Conservation (phyloP, 1,139 yeast species). For the Suhomyces coccinellae region DNA sequence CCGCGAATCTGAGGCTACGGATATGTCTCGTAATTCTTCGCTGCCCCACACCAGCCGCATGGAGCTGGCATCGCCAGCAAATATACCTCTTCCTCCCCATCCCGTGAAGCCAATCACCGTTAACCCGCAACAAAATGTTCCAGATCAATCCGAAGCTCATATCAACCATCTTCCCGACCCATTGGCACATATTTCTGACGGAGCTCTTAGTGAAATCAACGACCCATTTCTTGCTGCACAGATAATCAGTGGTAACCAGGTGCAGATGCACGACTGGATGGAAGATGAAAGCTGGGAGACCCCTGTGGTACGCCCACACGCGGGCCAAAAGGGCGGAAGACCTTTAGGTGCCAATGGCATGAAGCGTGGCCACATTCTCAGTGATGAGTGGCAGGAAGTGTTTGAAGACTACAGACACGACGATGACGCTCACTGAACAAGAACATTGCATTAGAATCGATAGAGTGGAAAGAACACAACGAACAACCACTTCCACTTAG, state of each 20-base stretch:
- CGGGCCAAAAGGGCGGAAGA: constrained; percentile 4
- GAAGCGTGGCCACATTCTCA: constrained; percentile 22
- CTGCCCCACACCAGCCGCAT: neutral
- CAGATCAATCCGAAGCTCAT: constrained; percentile 12
- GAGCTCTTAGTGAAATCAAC: constrained; percentile 30
- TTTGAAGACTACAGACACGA: constrained; percentile 45
- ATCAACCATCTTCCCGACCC: constrained; percentile 40
- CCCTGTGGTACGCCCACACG: constrained; percentile 7
- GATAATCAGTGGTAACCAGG: constrained; percentile 46
- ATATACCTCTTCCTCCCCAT: neutral
- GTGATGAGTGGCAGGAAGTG: constrained; percentile 37
- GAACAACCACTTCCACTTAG: too few relatives aligned
- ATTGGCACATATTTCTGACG: constrained; percentile 46
- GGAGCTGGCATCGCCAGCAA: neutral
- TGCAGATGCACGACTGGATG: constrained; percentile 37
- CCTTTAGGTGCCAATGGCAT: constrained; percentile 15
- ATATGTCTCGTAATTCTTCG: neutral
- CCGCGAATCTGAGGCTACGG: constrained; percentile 9
- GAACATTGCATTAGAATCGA: too few relatives aligned
- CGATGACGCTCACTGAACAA: constrained; percentile 29
- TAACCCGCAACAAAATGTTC: neutral
- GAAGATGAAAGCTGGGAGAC: constrained; percentile 33
- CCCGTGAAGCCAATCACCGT: neutral
- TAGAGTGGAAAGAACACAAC: too few relatives aligned
- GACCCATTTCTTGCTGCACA: constrained; percentile 45